These are phyloP conservation scores for Microstroma glucosiphilum DNA, from an alignment of 1,284 basidiomycete genomes.

Conservation along the genomic window DNA sequence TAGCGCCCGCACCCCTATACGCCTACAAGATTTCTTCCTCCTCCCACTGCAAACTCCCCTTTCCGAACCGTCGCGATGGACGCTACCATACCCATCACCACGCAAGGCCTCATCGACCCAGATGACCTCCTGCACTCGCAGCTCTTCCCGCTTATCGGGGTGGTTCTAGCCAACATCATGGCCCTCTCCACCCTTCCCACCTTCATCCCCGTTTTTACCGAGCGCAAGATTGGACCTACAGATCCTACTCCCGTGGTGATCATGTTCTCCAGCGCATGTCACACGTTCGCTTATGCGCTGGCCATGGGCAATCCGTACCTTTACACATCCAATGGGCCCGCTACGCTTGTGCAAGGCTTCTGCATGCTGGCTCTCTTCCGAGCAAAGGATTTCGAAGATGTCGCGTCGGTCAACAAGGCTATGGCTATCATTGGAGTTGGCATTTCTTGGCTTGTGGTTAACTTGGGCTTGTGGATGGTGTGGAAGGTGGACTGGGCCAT, in stretches of 20 bases:
- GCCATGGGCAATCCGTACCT: conserved; percentile 1
- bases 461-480: not conserved
- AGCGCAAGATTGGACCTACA: not conserved
- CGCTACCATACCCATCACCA: too few relatives aligned
- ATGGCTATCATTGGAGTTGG: not conserved
- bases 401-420: not conserved
- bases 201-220: not conserved
- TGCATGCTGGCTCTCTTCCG: not conserved
- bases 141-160: not conserved
- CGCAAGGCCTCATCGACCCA: too few relatives aligned
- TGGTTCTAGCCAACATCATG: conserved; percentile 2
- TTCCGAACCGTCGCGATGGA: too few relatives aligned
- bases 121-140: too few relatives aligned
- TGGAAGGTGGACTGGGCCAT: not conserved
- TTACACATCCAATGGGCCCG: not conserved
- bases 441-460: not conserved
- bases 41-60: too few relatives aligned
- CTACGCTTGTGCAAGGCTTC: not conserved
- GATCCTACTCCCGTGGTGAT: conserved; percentile 1
- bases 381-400: not conserved
- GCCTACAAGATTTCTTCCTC: too few relatives aligned
- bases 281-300: not conserved
- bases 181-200: not conserved
- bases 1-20: too few relatives aligned
- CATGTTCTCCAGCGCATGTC: not conserved